phyloP scores from a whole-genome alignment of 495 filamentous ascomycete genomes.

The Platismatia glauca region DNA sequence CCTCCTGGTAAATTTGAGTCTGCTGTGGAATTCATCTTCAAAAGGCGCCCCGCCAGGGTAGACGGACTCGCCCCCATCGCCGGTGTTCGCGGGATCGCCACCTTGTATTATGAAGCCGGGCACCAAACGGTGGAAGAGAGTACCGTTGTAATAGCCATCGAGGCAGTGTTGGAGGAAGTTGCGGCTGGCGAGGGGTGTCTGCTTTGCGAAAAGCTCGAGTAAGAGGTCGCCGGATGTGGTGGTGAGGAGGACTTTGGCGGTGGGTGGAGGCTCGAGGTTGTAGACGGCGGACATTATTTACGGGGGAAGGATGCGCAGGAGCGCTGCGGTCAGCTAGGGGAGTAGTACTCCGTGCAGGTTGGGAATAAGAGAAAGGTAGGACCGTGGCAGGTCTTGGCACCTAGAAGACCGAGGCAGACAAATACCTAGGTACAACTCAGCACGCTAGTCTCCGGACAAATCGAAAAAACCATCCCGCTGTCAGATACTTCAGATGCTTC shows the following conservation, averaged over 20 bases:
- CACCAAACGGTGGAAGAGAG: constrained; percentile 87
- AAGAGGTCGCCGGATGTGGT: constrained; percentile 83
- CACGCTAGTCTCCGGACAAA: too few relatives aligned
- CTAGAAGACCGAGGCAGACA: too few relatives aligned
- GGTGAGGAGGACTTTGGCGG: constrained; percentile 79
- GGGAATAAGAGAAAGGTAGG: too few relatives aligned
- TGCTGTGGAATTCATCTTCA: constrained; percentile 82
- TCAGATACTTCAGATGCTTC: too few relatives aligned
- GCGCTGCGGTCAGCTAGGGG: not conserved
- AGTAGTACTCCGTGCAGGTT: not conserved
- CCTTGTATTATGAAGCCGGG: constrained; percentile 91
- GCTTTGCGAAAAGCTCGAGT: constrained; percentile 87
- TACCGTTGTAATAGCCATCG: constrained; percentile 88
- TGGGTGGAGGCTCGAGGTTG: constrained; percentile 87
- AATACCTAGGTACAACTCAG: too few relatives aligned
- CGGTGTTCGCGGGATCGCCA: constrained; percentile 87
- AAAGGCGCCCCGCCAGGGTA: constrained; percentile 72
- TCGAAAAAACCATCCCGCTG: too few relatives aligned
- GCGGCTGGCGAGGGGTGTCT: constrained; percentile 80
- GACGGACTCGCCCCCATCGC: constrained; percentile 82
- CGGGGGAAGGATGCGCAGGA: not conserved
- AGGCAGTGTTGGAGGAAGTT: constrained; percentile 95
- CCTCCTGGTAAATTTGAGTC: constrained; percentile 85
- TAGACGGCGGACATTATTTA: constrained; percentile 49
- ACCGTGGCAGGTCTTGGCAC: too few relatives aligned